Evolutionary conservation across 2,329 filamentous ascomycete species (phyloP).

Genomic region (Emergomyces pasteurianus): DNA sequence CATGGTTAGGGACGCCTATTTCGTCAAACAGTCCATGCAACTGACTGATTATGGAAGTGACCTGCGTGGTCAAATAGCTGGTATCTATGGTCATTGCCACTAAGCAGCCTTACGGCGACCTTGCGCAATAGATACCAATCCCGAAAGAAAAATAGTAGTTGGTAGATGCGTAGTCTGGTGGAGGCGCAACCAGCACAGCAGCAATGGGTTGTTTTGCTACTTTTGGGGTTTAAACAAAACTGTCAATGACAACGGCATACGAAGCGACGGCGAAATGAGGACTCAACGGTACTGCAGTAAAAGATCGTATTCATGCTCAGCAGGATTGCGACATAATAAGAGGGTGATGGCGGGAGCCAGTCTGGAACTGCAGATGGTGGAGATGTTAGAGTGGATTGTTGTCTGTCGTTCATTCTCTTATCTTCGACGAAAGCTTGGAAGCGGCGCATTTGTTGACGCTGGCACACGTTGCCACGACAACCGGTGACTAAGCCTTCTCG

Average conservation of each 20-base stretch:
- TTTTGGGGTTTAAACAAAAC: neutral
- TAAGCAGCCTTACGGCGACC: neutral
- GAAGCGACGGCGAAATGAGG: neutral
- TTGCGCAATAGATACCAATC: neutral
- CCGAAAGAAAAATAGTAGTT: neutral
- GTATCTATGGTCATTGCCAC: constrained; percentile 59
- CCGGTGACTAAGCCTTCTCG: constrained; percentile 21
- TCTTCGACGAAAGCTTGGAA: constrained; percentile 4
- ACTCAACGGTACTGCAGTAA: neutral
- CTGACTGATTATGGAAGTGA: constrained; percentile 85
- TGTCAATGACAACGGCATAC: neutral
- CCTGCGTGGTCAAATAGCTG: constrained; percentile 85
- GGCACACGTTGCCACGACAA: constrained; percentile 24
- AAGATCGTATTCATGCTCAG: neutral
- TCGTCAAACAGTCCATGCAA: constrained; percentile 94
- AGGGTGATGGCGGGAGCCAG: neutral
- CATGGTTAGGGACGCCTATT: constrained; percentile 88
- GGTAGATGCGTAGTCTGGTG: neutral
- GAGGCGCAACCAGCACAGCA: neutral
- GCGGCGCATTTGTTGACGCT: constrained; percentile 19
- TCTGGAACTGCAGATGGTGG: neutral
- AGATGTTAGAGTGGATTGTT: constrained; percentile 1
- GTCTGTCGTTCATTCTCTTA: neutral
- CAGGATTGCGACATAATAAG: neutral
- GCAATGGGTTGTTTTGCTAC: neutral